These are phyloP conservation scores for Vitellaria paradoxa DNA, from an alignment of 179 eudicot genomes.

Conservation along the genomic window DNA sequence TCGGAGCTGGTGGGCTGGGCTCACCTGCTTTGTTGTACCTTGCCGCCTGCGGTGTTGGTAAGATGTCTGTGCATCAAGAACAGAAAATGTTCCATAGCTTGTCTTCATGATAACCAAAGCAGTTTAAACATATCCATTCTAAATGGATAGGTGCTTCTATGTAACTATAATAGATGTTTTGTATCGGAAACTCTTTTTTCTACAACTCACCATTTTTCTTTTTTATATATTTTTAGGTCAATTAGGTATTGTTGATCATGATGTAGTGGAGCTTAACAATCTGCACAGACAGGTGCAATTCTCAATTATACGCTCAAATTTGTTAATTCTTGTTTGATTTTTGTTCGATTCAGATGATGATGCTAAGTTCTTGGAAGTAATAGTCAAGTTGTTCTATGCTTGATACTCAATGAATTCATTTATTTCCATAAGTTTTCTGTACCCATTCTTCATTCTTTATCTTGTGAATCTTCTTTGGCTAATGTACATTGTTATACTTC, in stretches of 20 bases:
- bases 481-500: not conserved
- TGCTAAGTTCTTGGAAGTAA: not conserved
- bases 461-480: constrained; percentile 11
- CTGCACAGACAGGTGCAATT: constrained; percentile 88
- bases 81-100: not conserved
- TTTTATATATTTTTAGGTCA: constrained; percentile 46
- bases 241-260: constrained; percentile 94
- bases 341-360: not conserved
- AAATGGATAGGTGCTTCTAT: not conserved
- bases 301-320: not conserved
- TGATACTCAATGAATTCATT: not conserved
- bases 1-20: constrained; percentile 99
- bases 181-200: constrained; percentile 1
- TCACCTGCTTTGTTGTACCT: constrained; percentile 95
- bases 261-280: constrained; percentile 96
- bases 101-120: not conserved
- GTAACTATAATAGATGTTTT: not conserved
- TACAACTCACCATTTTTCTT: constrained; percentile 7
- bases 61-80: constrained; percentile 12
- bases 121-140: not conserved
- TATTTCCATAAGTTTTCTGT: not conserved
- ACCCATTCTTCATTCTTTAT: constrained; percentile 4
- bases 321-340: not conserved
- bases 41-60: constrained; percentile 97
- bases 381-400: not conserved